phyloP scores from a whole-genome alignment of 352 stramenopile genomes.

The Achlya hypogyna region DNA sequence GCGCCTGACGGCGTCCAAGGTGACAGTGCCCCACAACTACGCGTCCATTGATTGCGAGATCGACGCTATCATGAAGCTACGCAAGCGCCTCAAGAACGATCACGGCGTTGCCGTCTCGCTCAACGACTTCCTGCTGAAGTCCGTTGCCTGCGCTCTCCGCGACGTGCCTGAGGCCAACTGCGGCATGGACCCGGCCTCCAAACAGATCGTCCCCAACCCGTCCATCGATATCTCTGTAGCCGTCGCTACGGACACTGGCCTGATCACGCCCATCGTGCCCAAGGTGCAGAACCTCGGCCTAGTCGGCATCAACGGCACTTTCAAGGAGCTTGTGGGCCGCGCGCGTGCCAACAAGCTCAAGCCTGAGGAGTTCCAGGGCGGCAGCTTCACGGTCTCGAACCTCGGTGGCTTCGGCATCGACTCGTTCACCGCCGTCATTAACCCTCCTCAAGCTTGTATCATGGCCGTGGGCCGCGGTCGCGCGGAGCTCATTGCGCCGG shows the following conservation, averaged over 20 bases:
- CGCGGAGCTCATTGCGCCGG: constrained; percentile 70
- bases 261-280: constrained; percentile 98
- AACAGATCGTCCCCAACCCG: constrained; percentile 72
- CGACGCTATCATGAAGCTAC: constrained; percentile 82
- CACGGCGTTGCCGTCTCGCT: constrained; percentile 96
- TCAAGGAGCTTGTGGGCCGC: constrained; percentile 95
- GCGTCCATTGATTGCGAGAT: constrained; percentile 94
- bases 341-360: constrained; percentile 95
- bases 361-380: constrained; percentile 98
- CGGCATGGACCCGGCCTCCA: constrained; percentile 52
- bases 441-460: constrained; percentile 97
- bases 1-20: constrained; percentile 95
- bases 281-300: constrained; percentile 92
- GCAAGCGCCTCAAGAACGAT: constrained; percentile 87
- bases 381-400: constrained; percentile 99
- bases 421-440: constrained; percentile 98
- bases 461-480: constrained; percentile 93
- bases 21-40: constrained; percentile 96
- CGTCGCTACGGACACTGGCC: constrained; percentile 93
- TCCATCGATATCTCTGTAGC: constrained; percentile 96
- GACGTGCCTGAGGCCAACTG: constrained; percentile 94
- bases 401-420: constrained; percentile 97
- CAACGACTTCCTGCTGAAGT: constrained; percentile 99
- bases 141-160: constrained; percentile 91
- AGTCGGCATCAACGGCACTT: constrained; percentile 89